Percentiles rank a stretch among this genome's conserved stretches.
Conservation (phyloP, 2,329 filamentous ascomycete genomes). For the Sarocladium brachiariae region DNA sequence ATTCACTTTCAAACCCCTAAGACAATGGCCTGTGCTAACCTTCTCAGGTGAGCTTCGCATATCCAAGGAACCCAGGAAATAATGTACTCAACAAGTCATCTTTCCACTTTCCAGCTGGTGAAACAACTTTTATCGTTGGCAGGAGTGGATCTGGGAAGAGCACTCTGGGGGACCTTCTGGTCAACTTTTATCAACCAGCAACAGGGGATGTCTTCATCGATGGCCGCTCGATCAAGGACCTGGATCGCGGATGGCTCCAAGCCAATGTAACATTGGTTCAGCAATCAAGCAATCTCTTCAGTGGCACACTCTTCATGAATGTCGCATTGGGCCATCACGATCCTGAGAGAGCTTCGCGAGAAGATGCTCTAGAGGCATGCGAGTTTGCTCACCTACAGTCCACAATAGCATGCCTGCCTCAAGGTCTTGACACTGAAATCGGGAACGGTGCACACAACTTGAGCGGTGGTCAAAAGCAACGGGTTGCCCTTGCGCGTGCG, state of each 20-base stretch:
- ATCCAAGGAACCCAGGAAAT: slow-evolving; percentile 61
- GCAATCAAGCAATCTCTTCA: slow-evolving; percentile 74
- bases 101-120: slow-evolving; percentile 64
- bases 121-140: slow-evolving; percentile 76
- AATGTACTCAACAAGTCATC: slow-evolving; percentile 53
- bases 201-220: slow-evolving; percentile 65
- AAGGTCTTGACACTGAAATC: slow-evolving; percentile 65
- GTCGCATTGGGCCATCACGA: slow-evolving; percentile 62
- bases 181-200: slow-evolving; percentile 66
- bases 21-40: neutral
- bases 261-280: slow-evolving; percentile 75
- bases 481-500: slow-evolving; percentile 73
- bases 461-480: slow-evolving; percentile 80
- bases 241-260: slow-evolving; percentile 68
- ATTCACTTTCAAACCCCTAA: neutral
- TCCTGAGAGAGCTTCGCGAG: slow-evolving; percentile 38
- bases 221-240: slow-evolving; percentile 47
- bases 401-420: slow-evolving; percentile 58
- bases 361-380: slow-evolving; percentile 55
- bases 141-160: slow-evolving; percentile 89
- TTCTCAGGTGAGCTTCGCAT: slow-evolving; percentile 64
- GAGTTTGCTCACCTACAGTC: slow-evolving; percentile 62
- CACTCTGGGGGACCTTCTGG: slow-evolving; percentile 72
- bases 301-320: slow-evolving; percentile 72
- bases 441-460: slow-evolving; percentile 63